These are phyloP conservation scores for Calonectria leucothoes DNA, from an alignment of 2,329 filamentous ascomycete genomes.

Conservation along the genomic window DNA sequence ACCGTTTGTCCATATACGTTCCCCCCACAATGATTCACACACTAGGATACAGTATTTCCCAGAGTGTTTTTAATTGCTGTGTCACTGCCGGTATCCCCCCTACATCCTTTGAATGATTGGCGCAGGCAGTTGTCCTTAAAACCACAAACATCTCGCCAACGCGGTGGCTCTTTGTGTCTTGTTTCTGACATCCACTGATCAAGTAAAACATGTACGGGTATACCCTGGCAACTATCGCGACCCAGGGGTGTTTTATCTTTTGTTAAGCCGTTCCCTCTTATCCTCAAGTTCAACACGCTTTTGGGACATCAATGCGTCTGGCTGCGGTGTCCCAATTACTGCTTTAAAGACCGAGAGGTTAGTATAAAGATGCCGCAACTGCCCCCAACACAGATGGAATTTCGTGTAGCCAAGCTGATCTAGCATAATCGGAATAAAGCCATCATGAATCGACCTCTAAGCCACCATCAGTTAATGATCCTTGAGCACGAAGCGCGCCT, in stretches of 20 bases:
- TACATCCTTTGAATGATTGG: background rate
- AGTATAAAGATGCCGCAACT: background rate
- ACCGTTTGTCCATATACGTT: background rate
- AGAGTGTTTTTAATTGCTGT: background rate
- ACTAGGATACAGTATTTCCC: background rate
- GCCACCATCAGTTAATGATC: too few species aligned
- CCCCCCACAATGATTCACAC: background rate
- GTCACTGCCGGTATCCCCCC: background rate
- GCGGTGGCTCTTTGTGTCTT: background rate
- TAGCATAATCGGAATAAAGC: background rate
- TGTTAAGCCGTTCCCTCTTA: too few species aligned
- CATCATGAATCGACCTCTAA: background rate
- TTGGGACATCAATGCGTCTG: background rate
- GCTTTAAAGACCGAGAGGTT: background rate
- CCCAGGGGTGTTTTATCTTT: background rate
- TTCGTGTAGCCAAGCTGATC: background rate
- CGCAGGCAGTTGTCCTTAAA: background rate
- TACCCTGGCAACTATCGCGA: background rate
- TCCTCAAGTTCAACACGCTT: too few species aligned
- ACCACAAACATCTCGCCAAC: background rate
- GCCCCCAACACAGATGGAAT: background rate
- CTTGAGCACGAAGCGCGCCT: too few species aligned
- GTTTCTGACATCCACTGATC: background rate
- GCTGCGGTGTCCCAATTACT: background rate
- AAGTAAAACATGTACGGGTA: background rate